phyloP scores from a whole-genome alignment of 257 asterid genomes.

The Nicotiana undulata region DNA sequence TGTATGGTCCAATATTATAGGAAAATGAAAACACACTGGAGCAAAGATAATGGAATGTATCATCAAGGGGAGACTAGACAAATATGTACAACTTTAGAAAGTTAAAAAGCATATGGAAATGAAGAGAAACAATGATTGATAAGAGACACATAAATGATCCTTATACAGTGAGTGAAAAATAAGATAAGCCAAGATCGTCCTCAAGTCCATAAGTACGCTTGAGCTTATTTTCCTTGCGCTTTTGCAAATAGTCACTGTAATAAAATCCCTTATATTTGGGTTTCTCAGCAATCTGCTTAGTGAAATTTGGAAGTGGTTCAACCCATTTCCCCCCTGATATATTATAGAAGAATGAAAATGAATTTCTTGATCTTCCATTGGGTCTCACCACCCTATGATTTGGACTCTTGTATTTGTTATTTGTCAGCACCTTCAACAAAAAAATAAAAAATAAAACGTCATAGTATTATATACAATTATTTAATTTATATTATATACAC shows the following conservation, averaged over 20 bases:
- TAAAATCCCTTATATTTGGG: constrained; percentile 37
- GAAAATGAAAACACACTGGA: not conserved
- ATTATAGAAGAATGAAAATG: constrained; percentile 41
- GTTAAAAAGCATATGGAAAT: not conserved
- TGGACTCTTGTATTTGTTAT: constrained; percentile 45
- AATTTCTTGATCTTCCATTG: constrained; percentile 30
- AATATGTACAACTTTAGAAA: not conserved
- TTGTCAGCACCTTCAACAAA: constrained; percentile 31
- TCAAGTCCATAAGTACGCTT: constrained; percentile 38
- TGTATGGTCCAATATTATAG: not conserved
- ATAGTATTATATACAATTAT: not conserved
- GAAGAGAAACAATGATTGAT: not conserved
- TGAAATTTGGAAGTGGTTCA: constrained; percentile 44
- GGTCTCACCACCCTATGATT: constrained; percentile 42
- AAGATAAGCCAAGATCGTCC: constrained; percentile 17
- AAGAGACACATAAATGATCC: not conserved
- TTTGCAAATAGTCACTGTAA: constrained; percentile 30
- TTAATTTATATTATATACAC: not conserved
- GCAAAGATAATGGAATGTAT: not conserved
- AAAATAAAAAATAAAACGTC: not conserved
- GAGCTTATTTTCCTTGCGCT: constrained; percentile 38
- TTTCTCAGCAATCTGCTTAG: constrained; percentile 25
- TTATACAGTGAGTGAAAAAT: constrained; percentile 2
- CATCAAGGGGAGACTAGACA: not conserved
- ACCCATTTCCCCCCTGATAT: constrained; percentile 39